Evolutionary conservation across 31 red algal species (phyloP).

Genomic region (Odonthalia washingtoniensis): DNA sequence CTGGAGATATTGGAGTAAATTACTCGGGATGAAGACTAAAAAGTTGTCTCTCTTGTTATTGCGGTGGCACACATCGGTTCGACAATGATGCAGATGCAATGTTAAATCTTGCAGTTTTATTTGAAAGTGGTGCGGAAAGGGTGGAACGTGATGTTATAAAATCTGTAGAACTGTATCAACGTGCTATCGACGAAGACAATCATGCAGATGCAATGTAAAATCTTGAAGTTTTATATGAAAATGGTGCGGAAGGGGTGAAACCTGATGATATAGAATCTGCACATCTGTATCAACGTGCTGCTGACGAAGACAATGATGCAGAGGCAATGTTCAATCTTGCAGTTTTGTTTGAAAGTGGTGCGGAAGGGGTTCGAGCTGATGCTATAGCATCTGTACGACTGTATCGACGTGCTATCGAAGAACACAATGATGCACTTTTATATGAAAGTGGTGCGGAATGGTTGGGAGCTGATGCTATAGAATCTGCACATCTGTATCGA

Average conservation of each 20-base stretch:
- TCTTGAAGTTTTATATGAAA: background rate
- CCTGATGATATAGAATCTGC: background rate
- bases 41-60: no score
- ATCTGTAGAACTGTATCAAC: slow-evolving; percentile 23
- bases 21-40: no score
- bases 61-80: no score
- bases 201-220: no score
- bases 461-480: no score
- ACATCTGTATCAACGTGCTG: background rate
- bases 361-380: background rate
- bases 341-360: background rate
- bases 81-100: no score
- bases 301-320: background rate
- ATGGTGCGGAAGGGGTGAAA: background rate
- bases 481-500: no score
- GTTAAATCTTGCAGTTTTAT: no score
- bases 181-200: slow-evolving; percentile 12
- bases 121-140: no score
- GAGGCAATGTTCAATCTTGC: background rate
- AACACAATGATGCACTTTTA: background rate
- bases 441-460: no score
- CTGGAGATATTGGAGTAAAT: no score
- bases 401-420: slow-evolving; percentile 21
- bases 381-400: no score
- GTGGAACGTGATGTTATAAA: background rate